Conservation (phyloP, 805 yeast species). For the Saturnispora halmiae region DNA sequence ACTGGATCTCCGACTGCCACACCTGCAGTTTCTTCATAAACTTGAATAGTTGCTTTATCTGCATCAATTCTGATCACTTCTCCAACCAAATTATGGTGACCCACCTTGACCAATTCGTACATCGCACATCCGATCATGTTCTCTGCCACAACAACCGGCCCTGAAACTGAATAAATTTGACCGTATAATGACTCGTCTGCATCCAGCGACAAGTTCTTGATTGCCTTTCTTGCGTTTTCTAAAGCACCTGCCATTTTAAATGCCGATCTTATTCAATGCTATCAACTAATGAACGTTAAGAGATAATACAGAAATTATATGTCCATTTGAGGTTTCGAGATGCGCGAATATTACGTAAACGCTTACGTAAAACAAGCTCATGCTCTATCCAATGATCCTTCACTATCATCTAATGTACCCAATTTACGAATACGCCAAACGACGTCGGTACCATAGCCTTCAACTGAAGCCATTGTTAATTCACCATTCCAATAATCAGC, state of each 20-base stretch:
- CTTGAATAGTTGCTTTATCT: constrained; percentile 97
- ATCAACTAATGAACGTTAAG: too few relatives aligned
- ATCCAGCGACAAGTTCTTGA: constrained; percentile 76
- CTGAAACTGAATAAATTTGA: constrained; percentile 87
- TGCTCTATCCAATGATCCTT: constrained; percentile 65
- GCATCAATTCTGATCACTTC: constrained; percentile 96
- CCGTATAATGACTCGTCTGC: constrained; percentile 75
- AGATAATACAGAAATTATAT: too few relatives aligned
- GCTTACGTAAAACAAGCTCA: too few relatives aligned
- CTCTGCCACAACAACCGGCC: constrained; percentile 96
- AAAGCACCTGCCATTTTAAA: constrained; percentile 79
- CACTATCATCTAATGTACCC: constrained; percentile 57
- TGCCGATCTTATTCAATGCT: background rate
- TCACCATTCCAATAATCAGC: constrained; percentile 97
- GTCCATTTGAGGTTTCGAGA: too few relatives aligned
- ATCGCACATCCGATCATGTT: constrained; percentile 99
- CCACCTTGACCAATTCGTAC: constrained; percentile 98
- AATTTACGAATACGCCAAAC: constrained; percentile 69
- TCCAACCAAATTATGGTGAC: constrained; percentile 94
- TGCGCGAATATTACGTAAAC: background rate
- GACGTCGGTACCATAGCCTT: constrained; percentile 90
- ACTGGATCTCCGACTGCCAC: constrained; percentile 99
- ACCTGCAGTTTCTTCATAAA: constrained; percentile 98
- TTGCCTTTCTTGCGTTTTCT: constrained; percentile 93
- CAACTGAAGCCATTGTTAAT: constrained; percentile 68